Evolutionary conservation across 73 alveolate species (phyloP).

Genomic region (Urostyla sp.): DNA sequence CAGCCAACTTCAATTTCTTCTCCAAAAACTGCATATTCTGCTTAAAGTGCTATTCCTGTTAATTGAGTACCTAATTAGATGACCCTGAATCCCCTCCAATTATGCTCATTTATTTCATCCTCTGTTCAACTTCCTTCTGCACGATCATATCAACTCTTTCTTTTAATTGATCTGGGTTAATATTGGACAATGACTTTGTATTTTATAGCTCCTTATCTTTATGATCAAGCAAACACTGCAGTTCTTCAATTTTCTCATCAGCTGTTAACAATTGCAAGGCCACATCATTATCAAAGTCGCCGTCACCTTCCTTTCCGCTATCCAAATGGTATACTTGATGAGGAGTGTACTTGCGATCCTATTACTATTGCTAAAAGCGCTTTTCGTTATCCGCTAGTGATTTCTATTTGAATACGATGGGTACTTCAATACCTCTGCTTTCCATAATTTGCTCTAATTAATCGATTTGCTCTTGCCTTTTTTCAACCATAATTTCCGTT

Average conservation of each 20-base stretch:
- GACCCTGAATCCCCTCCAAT: slow-evolving; percentile 17
- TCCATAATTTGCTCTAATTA: slow-evolving; percentile 64
- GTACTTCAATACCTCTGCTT: slow-evolving; percentile 54
- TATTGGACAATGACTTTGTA: slow-evolving; percentile 18
- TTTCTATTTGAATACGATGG: too few species aligned
- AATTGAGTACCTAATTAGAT: neutral
- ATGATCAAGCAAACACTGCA: slow-evolving; percentile 67
- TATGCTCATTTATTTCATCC: neutral
- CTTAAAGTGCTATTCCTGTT: neutral
- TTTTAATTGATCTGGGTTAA: slow-evolving; percentile 37
- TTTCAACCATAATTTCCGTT: slow-evolving; percentile 74
- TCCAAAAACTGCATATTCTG: neutral
- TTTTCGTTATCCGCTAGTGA: neutral
- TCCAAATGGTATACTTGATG: slow-evolving; percentile 15
- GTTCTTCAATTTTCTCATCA: slow-evolving; percentile 89
- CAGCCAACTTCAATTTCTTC: slow-evolving; percentile 40
- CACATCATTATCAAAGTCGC: neutral
- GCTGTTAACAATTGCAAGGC: slow-evolving; percentile 73
- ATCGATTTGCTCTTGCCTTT: slow-evolving; percentile 52
- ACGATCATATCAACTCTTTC: slow-evolving; percentile 58
- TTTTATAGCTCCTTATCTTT: slow-evolving; percentile 65
- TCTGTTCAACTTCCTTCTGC: slow-evolving; percentile 62
- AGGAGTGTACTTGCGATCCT: slow-evolving; percentile 34
- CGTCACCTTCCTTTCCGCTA: neutral
- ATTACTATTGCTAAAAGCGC: neutral